Base-by-base conservation (phyloP, 768 basidiomycete genomes). In the Crucibulum laeve region DNA sequence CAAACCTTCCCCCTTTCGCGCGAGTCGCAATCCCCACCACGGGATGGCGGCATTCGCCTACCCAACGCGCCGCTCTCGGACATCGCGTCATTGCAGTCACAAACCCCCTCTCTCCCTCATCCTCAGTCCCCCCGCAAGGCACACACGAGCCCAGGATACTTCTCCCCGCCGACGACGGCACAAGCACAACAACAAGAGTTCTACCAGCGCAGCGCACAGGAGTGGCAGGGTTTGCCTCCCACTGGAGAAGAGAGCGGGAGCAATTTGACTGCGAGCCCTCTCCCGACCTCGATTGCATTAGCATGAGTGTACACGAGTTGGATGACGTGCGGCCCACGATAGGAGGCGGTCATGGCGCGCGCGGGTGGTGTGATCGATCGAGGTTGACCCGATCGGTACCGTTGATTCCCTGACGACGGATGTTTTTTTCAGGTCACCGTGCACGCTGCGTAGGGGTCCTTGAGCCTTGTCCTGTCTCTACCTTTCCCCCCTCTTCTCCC, bases 1-100 rank as follows among this genome's bases (percentile, higher is more conserved):
- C 59, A 74, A 18, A 65, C 82, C 1, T 87, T 77, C 66, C 69
- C 82, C 25, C 77, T 85, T 19, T 77, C 81, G 4, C 71, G 80
- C 50, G 74, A 70, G 30, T 72, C 77, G 1, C 69, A 70, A 26
- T 76, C 77, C 25, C 42, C 49, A 21, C 50, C 44, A 35, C 58
- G 43, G 21, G 80, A 82, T 45, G 73, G 72, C 23, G 79, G 78
- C 15, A 89, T 89, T 55, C 79, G 86, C 26, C 76, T 88, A 5
- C 87, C 87, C 13, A 84, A 82, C 49, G 77, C 84, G 5, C 83
- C 84, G 1, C 69, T 87, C 26, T 74, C 77, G 10, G 87, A 87
- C 56, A 78, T 88, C 47, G 80, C 81, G 2, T 76, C 80, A 4
- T 55, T 64, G 40, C 61, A 32, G 19, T 24, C 60, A 40, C 45